A percentile compares a stretch with the other conserved stretches of the same genome.
Evolutionary conservation across 192 early-diverging fungal species (phyloP).

Genomic region (Rhizophagus sp.): DNA sequence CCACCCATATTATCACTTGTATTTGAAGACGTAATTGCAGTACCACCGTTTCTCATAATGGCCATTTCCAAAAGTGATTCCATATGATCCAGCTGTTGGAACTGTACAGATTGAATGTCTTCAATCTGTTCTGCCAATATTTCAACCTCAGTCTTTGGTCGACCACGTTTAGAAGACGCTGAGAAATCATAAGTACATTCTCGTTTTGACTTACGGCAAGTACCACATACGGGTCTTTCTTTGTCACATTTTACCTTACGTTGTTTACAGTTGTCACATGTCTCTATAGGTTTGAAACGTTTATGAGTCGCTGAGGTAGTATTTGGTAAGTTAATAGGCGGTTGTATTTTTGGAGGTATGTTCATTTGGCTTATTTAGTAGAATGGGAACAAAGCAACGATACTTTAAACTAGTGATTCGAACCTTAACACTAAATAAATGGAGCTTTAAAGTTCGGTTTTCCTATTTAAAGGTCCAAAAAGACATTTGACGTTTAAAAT

Average conservation of each 20-base stretch:
- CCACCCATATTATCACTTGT: neutral
- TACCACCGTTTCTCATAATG: neutral
- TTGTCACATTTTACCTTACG: slow-evolving; percentile 32
- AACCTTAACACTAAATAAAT: neutral
- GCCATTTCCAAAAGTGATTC: slow-evolving; percentile 21
- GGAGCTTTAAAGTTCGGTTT: neutral
- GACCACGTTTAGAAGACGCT: slow-evolving; percentile 23
- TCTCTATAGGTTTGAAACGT: slow-evolving; percentile 29
- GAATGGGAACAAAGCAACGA: neutral
- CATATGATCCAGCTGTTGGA: slow-evolving; percentile 17
- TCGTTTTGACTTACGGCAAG: slow-evolving; percentile 24
- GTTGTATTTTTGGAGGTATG: neutral
- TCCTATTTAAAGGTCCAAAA: neutral
- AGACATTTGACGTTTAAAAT: no score
- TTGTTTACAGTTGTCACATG: slow-evolving; percentile 28
- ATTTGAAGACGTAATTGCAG: neutral
- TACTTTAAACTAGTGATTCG: neutral
- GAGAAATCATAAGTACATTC: slow-evolving; percentile 28
- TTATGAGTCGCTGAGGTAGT: neutral
- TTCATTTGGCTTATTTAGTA: neutral
- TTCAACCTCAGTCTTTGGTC: slow-evolving; percentile 22
- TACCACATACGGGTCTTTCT: slow-evolving; percentile 24
- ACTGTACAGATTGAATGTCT: slow-evolving; percentile 12
- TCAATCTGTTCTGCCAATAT: slow-evolving; percentile 28
- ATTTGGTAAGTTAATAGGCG: neutral